A percentile compares a stretch with the other conserved stretches of the same genome.
Conservation (phyloP, 2,329 filamentous ascomycete genomes). For the Diaporthe australafricana region DNA sequence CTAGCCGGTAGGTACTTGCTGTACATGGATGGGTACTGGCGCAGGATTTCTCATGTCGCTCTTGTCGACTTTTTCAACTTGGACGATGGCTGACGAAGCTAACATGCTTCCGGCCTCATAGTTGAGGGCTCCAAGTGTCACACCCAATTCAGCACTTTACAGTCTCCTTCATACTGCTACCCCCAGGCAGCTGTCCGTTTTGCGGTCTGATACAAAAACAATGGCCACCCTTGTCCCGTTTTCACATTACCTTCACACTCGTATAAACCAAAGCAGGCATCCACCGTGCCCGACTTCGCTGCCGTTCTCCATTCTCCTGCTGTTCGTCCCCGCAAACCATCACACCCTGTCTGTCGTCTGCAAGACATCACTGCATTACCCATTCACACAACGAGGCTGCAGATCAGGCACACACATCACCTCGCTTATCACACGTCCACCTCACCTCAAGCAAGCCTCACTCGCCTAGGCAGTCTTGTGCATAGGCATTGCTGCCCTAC, state of each 20-base stretch:
- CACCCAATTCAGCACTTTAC: slow-evolving; percentile 9
- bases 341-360: slow-evolving; percentile 20
- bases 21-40: too few species aligned
- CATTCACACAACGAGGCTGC: slow-evolving; percentile 17
- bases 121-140: slow-evolving; percentile 32
- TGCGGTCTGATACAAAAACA: slow-evolving; percentile 7
- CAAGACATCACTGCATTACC: slow-evolving; percentile 26
- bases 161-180: neutral
- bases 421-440: slow-evolving; percentile 15
- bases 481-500: slow-evolving; percentile 23
- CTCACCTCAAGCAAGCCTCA: neutral
- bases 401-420: neutral
- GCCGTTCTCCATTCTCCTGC: slow-evolving; percentile 6
- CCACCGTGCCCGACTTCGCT: slow-evolving; percentile 29
- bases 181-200: slow-evolving; percentile 32
- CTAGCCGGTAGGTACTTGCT: neutral
- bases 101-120: neutral
- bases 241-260: neutral
- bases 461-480: neutral
- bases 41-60: too few species aligned
- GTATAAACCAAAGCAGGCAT: slow-evolving; percentile 32
- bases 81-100: neutral
- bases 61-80: slow-evolving; percentile 28
- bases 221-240: slow-evolving; percentile 12
- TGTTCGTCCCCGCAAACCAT: slow-evolving; percentile 12